phyloP scores from a whole-genome alignment of 352 stramenopile species.

The Phytopythium mirpurense region DNA sequence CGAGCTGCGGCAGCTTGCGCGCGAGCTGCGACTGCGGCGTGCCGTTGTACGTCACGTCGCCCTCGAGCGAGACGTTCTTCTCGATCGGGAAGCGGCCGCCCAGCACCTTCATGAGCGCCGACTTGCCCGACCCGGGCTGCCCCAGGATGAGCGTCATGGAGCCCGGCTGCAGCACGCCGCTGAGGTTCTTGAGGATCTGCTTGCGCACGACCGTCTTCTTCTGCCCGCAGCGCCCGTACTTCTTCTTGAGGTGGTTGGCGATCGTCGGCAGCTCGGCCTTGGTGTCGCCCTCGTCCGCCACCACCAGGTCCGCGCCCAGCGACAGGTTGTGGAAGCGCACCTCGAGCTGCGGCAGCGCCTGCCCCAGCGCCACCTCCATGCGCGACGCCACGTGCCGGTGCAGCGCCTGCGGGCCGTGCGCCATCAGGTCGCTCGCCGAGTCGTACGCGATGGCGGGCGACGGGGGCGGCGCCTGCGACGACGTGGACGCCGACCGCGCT shows the following conservation, averaged over 20 bases:
- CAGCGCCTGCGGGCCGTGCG: constrained; percentile 18
- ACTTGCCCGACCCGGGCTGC: constrained; percentile 14
- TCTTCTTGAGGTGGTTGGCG: constrained; percentile 24
- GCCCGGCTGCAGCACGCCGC: constrained; percentile 16
- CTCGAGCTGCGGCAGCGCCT: constrained; percentile 28
- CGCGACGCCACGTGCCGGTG: constrained; percentile 18
- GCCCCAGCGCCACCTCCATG: constrained; percentile 22
- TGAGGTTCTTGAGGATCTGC: constrained; percentile 18
- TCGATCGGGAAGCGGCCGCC: constrained; percentile 15
- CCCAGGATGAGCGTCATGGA: constrained; percentile 18
- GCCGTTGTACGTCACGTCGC: constrained; percentile 23
- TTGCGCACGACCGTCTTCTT: constrained; percentile 13
- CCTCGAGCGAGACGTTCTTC: constrained; percentile 18
- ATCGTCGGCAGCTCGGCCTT: constrained; percentile 27
- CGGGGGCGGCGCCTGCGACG: constrained; percentile 2
- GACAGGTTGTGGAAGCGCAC: constrained; percentile 20
- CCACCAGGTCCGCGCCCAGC: constrained; percentile 12
- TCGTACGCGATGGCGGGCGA: constrained; percentile 11
- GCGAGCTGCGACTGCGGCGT: constrained; percentile 11
- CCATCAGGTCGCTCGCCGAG: constrained; percentile 13
- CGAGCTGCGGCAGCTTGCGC: constrained; percentile 14
- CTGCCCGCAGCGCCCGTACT: constrained; percentile 8
- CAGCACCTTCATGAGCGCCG: constrained; percentile 22
- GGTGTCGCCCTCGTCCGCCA: constrained; percentile 8
- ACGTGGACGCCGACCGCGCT: background rate